phyloP scores from a whole-genome alignment of 140 eudicot genomes.

The Anethum foeniculum region DNA sequence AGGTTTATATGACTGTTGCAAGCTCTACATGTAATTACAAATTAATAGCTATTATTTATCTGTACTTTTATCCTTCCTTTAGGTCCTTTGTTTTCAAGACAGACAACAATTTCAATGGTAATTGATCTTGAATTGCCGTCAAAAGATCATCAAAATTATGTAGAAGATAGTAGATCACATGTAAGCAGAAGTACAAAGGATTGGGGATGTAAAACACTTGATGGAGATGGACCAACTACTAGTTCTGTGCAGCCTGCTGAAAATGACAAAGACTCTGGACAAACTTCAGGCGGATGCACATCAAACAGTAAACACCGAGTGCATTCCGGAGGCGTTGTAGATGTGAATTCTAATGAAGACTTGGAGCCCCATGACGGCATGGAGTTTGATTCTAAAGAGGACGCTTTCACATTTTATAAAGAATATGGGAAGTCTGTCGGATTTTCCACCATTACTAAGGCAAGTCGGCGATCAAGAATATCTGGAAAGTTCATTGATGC shows the following conservation, averaged over 20 bases:
- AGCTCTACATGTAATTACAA: not conserved
- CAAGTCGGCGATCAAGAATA: conserved; percentile 45
- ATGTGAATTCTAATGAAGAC: not conserved
- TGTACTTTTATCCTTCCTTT: not conserved
- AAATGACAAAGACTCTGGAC: not conserved
- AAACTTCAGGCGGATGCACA: not conserved
- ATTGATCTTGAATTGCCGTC: conserved; percentile 17
- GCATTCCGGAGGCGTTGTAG: not conserved
- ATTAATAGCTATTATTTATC: not conserved
- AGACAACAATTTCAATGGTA: not conserved
- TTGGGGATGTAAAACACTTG: conserved; percentile 2
- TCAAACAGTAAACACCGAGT: not conserved
- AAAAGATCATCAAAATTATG: conserved; percentile 8
- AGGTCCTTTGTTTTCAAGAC: not conserved
- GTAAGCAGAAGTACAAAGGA: not conserved
- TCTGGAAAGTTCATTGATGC: conserved; percentile 31
- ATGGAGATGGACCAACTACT: conserved; percentile 10
- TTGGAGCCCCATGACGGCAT: conserved; percentile 28
- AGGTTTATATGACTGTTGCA: not conserved
- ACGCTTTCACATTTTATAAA: conserved; percentile 31
- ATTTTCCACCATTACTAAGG: conserved; percentile 36
- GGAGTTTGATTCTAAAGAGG: conserved; percentile 55
- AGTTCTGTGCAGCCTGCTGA: not conserved
- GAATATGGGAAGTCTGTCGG: conserved; percentile 35
- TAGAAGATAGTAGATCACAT: conserved; percentile 5